phyloP scores from a whole-genome alignment of 805 yeast genomes.

The Candida parachauliodes region DNA sequence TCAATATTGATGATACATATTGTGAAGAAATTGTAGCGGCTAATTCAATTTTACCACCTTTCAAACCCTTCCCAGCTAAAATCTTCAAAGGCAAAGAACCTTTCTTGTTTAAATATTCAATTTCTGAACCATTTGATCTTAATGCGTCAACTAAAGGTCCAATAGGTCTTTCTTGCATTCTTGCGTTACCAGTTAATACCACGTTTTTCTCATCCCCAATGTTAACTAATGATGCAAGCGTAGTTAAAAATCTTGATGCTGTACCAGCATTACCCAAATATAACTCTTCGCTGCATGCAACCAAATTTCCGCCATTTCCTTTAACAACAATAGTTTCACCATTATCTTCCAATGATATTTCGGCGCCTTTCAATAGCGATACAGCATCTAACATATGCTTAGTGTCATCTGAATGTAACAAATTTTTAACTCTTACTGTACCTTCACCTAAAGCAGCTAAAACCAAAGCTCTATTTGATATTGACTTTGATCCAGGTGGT shows the following conservation, averaged over 20 bases:
- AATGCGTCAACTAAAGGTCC: constrained; percentile 95
- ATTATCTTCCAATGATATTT: constrained; percentile 75
- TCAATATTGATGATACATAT: constrained; percentile 90
- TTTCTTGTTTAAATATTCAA: constrained; percentile 64
- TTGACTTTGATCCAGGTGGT: constrained; percentile 98
- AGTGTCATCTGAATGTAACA: constrained; percentile 95
- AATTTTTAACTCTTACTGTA: constrained; percentile 73
- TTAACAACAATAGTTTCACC: constrained; percentile 85
- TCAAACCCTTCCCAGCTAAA: constrained; percentile 62
- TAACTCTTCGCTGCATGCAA: constrained; percentile 61
- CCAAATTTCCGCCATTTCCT: constrained; percentile 78
- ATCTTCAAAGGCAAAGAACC: constrained; percentile 88
- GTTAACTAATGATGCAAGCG: constrained; percentile 83
- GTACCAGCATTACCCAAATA: constrained; percentile 98
- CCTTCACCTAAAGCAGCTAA: constrained; percentile 92
- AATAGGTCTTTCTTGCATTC: constrained; percentile 97
- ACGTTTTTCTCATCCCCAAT: constrained; percentile 35
- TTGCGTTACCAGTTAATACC: constrained; percentile 83
- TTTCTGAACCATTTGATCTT: constrained; percentile 69
- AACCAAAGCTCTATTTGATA: constrained; percentile 90
- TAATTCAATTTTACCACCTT: constrained; percentile 89
- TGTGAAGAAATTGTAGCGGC: constrained; percentile 97
- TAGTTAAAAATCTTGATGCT: constrained; percentile 89
- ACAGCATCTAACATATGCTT: constrained; percentile 92
- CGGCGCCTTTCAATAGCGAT: constrained; percentile 73